These are phyloP conservation scores for Bonia amplexicaulis DNA, from an alignment of 176 grass and related monocot genomes.

Conservation along the genomic window DNA sequence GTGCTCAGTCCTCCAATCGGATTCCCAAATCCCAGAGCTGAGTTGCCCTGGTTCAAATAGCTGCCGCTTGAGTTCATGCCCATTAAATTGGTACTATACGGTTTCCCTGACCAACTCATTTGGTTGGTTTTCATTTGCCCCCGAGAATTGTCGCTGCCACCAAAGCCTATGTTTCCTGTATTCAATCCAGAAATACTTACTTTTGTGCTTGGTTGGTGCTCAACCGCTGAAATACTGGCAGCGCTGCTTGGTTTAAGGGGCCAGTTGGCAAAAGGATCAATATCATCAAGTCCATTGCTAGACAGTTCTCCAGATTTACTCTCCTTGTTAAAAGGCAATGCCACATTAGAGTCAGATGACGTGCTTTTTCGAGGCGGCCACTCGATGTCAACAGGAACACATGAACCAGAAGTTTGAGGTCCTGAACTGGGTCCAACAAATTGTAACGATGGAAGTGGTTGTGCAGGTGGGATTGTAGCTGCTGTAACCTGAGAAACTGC, in stretches of 20 bases:
- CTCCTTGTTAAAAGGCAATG: slow-evolving; percentile 42
- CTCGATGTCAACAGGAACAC: slow-evolving; percentile 81
- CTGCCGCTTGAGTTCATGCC: slow-evolving; percentile 41
- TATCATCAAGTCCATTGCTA: slow-evolving; percentile 46
- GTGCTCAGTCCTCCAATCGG: slow-evolving; percentile 34
- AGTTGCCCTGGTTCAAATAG: slow-evolving; percentile 44
- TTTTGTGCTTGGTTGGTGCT: slow-evolving; percentile 29
- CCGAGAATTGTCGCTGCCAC: slow-evolving; percentile 35
- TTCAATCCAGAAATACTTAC: slow-evolving; percentile 41
- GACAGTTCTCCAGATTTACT: slow-evolving; percentile 39
- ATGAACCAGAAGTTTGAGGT: slow-evolving; percentile 44
- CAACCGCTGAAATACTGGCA: slow-evolving; percentile 25
- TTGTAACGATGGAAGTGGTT: slow-evolving; percentile 33
- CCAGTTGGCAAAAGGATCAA: slow-evolving; percentile 99
- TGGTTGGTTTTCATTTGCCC: slow-evolving; percentile 54
- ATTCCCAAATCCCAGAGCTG: slow-evolving; percentile 46
- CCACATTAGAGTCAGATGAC: slow-evolving; percentile 44
- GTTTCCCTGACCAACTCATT: slow-evolving; percentile 35
- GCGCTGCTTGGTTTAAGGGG: slow-evolving; percentile 54
- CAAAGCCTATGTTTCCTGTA: slow-evolving; percentile 34
- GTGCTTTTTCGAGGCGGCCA: slow-evolving; percentile 77
- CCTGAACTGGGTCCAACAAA: slow-evolving; percentile 42
- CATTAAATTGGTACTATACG: slow-evolving; percentile 31
- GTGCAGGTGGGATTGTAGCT: slow-evolving; percentile 25
- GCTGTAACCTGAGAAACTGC: slow-evolving; percentile 38